Conservation (phyloP, 139 green algal species). For the Asterochloris erici region DNA sequence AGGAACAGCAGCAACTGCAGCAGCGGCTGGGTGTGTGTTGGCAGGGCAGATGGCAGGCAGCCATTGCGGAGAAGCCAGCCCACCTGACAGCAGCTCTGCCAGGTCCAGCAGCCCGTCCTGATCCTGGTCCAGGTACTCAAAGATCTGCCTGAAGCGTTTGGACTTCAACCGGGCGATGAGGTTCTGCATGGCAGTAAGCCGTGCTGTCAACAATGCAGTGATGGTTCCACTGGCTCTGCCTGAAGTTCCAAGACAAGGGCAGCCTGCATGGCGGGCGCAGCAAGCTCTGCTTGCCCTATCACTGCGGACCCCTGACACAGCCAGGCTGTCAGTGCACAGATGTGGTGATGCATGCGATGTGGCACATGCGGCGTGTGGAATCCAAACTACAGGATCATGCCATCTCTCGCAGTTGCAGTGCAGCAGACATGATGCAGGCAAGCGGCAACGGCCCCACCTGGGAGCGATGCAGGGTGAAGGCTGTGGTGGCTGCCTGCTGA, state of each 20-base stretch:
- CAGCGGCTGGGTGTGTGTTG: not conserved
- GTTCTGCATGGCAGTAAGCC: conserved; percentile 22
- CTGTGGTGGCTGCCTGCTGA: conserved; percentile 16
- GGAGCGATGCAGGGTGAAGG: conserved; percentile 17
- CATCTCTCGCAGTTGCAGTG: not conserved
- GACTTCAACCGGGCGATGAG: conserved; percentile 61
- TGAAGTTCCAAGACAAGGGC: too few species aligned
- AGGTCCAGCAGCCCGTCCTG: conserved; percentile 1
- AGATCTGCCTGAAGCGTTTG: conserved; percentile 76
- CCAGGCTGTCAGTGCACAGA: too few species aligned
- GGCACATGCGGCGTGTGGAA: too few species aligned
- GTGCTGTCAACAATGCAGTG: not conserved
- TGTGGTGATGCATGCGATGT: too few species aligned
- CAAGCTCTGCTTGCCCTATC: too few species aligned
- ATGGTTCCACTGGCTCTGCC: not conserved
- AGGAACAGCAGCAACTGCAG: not conserved
- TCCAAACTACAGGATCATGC: too few species aligned
- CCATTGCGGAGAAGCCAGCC: not conserved
- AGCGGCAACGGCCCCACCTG: not conserved
- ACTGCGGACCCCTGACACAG: too few species aligned
- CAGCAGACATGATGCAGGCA: not conserved
- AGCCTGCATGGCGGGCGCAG: too few species aligned
- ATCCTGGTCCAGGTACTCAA: conserved; percentile 62
- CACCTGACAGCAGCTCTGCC: not conserved
- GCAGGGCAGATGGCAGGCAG: not conserved